Evolutionary conservation across 2,329 filamentous ascomycete genomes (phyloP), one percentile per base, ranked within the genome.

Genomic region (Stylonectria norvegica): DNA sequence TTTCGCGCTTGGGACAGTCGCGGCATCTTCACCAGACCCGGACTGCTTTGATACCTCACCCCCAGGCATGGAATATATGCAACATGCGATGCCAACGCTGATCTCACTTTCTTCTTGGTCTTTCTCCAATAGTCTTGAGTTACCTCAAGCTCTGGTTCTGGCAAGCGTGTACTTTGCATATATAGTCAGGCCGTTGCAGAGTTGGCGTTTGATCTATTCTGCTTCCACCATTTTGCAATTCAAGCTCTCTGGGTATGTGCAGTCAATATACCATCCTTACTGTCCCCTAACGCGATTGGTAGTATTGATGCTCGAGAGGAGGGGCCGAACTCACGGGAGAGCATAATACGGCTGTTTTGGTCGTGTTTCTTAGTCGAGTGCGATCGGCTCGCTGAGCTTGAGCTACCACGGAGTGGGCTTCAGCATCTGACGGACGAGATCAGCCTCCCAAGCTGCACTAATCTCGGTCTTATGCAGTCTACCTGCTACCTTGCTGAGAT

Each of bases 121-220:
- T 2, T 62, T 61, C 35, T 52, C 53, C 2, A 51, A 52, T 5
- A 55, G 49, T 29, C 42, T 59, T 4, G 36, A 57, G 6, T 43
- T 61, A 2, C 45, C 57, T 2, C 58, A 64, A 35, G 52, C 58
- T 4, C 38, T 63, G 6, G 57, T 63, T 4, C 46, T 64, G 4
- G 61, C 57, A 1, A 61, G 60, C 20, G 40, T 62, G 3, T 64
- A 63, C 37, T 63, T 62, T 48, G 59, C 59, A 1, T 62, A 60
- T 29, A 56, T 63, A 20, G 57, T 57, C 3, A 52, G 57, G 8
- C 60, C 61, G 4, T 39, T 63, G 19, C 59, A 64, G 17, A 63
- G 59, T 35, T 64, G 60, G 61, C 45, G 53, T 16, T 41, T 63
- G n/a, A 61, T 63, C 18, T 48, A 61, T 32, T 53, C 56, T 10